Evolutionary conservation across 805 yeast species (phyloP), one percentile per base, ranked within the genome.

Genomic region (Sugiyamaella marilandica): DNA sequence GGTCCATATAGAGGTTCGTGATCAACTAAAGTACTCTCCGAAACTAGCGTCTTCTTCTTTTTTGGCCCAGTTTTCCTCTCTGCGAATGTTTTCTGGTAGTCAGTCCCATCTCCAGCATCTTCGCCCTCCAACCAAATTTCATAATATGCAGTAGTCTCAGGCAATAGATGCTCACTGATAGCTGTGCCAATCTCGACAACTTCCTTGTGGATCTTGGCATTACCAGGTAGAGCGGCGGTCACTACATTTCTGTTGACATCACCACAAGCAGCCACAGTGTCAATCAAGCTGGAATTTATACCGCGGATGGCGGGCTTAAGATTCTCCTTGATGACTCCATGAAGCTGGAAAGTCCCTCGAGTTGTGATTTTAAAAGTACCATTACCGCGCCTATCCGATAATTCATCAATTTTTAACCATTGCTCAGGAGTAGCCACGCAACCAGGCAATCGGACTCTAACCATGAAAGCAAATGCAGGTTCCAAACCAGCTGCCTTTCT

Each of bases 381-480:
- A 66, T 91, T 92, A 66, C 97, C 98, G 61, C 88, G 81, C 46
- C 73, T 76, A 65, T 85, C 72, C 39, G 96, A 82, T 57, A 92
- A 77, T 64, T 83, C 83, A 70, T 92, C 96, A 67, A 92, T 77
- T 59, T 81, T 80, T 54, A 92, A 77, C 90, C 97, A 92, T 70
- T 92, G 98, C 39, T 76, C 77, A 5, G 97, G 95, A 16, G 88
- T 79, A 4, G 97, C 85, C 50, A 78, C 79, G 65, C 97, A 96
- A 63, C 97, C 97, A 44, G 98, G 97, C 62, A 92, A 76, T 72
- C 98, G 84, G 52, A 88, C 89, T 73, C 98, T 86, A 14, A 90
- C 91, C 98, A 92, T 92, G 72, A 92, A 92, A n/a, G 95, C 79
- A 70, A 87, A 92, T 48, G 95, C 95, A 14, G 98, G 98, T 72